phyloP scores from a whole-genome alignment of 2,329 filamentous ascomycete genomes.

The Plenodomus biglobosus region DNA sequence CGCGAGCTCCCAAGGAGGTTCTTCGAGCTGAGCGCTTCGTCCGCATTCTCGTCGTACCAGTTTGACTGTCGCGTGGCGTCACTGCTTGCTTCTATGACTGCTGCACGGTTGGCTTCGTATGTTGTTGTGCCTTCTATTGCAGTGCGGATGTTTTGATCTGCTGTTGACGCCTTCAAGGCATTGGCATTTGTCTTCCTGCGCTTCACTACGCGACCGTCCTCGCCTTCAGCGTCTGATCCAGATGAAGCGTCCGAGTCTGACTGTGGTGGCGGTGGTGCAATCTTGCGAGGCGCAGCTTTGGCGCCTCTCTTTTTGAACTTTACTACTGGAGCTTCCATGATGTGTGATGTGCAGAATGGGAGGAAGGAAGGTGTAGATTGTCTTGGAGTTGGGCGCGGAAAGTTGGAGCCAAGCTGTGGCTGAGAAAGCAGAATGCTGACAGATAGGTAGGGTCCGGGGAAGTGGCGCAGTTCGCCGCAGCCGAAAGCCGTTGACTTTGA shows the following conservation, averaged over 20 bases:
- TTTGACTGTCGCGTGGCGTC: constrained; percentile 88
- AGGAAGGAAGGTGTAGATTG: constrained; percentile 3
- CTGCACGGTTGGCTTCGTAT: constrained; percentile 62
- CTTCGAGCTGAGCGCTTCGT: constrained; percentile 54
- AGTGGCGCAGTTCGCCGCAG: constrained; percentile 7
- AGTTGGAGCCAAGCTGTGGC: constrained; percentile 29
- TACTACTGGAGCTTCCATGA: constrained; percentile 56
- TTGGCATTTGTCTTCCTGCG: constrained; percentile 69
- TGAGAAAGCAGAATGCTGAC: constrained; percentile 20
- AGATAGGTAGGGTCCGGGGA: constrained; percentile 11
- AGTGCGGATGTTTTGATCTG: constrained; percentile 52
- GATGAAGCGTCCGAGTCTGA: constrained; percentile 60
- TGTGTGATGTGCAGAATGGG: constrained; percentile 19
- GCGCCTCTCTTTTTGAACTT: constrained; percentile 84
- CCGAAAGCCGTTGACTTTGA: background rate
- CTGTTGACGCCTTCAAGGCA: constrained; percentile 65
- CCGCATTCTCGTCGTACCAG: constrained; percentile 79
- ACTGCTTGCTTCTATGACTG: constrained; percentile 67
- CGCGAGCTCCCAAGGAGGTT: constrained; percentile 63
- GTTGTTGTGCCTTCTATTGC: constrained; percentile 51
- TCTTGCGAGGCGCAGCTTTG: constrained; percentile 79
- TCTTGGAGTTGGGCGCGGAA: constrained; percentile 13
- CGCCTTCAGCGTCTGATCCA: constrained; percentile 72
- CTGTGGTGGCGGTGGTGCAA: constrained; percentile 72
- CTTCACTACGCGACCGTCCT: constrained; percentile 71